phyloP scores from a whole-genome alignment of 306 rosid species.

The Citrullus mucosospermus region DNA sequence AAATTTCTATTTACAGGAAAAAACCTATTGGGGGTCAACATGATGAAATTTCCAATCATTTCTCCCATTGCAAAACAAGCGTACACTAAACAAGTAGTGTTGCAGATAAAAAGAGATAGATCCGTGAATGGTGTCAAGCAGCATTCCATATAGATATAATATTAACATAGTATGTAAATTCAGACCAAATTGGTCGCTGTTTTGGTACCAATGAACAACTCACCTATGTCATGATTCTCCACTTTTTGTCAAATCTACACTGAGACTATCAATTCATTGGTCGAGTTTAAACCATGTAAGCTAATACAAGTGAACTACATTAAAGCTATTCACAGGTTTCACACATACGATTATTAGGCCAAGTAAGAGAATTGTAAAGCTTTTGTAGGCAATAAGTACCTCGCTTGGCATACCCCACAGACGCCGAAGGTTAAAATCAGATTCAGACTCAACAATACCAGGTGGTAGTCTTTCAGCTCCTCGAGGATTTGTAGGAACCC shows the following conservation, averaged over 20 bases:
- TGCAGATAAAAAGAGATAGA: not conserved
- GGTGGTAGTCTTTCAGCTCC: conserved; percentile 90
- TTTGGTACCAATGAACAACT: not conserved
- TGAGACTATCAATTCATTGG: not conserved
- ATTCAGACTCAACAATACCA: conserved; percentile 47
- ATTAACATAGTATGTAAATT: not conserved
- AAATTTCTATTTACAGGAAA: not conserved
- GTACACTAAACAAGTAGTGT: not conserved
- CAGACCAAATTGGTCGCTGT: not conserved
- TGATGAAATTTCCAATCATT: not conserved
- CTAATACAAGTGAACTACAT: not conserved
- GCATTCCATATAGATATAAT: not conserved
- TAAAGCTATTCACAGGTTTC: not conserved
- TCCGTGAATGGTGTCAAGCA: not conserved
- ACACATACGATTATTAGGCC: not conserved
- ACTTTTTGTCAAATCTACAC: not conserved
- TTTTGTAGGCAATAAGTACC: conserved; percentile 32
- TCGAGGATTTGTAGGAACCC: conserved; percentile 83
- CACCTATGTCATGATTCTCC: not conserved
- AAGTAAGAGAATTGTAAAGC: conserved; percentile 1
- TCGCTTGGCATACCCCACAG: conserved; percentile 66
- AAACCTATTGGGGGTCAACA: not conserved
- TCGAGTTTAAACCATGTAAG: not conserved
- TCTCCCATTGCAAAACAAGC: not conserved
- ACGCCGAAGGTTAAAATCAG: conserved; percentile 68